Conservation (phyloP, 2,329 filamentous ascomycete species). For the Botrytis elliptica region DNA sequence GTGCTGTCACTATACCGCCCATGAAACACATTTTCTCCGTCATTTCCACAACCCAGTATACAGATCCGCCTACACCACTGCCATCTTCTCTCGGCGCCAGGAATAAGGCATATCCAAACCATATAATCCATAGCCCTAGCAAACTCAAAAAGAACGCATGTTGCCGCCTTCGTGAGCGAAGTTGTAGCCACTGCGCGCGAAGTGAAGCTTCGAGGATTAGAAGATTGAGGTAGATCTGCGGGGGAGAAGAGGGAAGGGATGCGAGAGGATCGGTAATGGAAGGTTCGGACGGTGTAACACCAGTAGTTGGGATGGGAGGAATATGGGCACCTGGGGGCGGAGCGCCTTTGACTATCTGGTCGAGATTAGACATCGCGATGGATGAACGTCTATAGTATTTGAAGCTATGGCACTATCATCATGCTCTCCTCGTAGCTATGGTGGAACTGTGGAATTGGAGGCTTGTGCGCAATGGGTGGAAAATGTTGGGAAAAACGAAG, state of each 20-base stretch:
- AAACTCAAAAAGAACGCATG: slow-evolving; percentile 89
- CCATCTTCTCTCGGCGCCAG: slow-evolving; percentile 96
- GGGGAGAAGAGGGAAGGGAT: slow-evolving; percentile 41
- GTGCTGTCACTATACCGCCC: slow-evolving; percentile 81
- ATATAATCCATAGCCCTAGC: slow-evolving; percentile 74
- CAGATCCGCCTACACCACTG: slow-evolving; percentile 82
- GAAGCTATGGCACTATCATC: slow-evolving; percentile 29
- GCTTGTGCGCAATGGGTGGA: background rate
- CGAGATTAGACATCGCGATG: slow-evolving; percentile 43
- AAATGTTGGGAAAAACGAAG: background rate
- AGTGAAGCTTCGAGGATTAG: slow-evolving; percentile 94
- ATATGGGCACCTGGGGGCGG: slow-evolving; percentile 58
- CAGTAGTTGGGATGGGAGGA: slow-evolving; percentile 40
- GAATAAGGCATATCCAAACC: slow-evolving; percentile 88
- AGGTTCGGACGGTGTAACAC: slow-evolving; percentile 39
- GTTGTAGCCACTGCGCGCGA: slow-evolving; percentile 86
- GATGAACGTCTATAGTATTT: slow-evolving; percentile 19
- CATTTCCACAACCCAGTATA: slow-evolving; percentile 95
- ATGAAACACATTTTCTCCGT: slow-evolving; percentile 88
- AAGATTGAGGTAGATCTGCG: slow-evolving; percentile 87
- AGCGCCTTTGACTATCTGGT: slow-evolving; percentile 90
- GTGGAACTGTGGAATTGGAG: slow-evolving; percentile 3
- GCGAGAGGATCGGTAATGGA: slow-evolving; percentile 38
- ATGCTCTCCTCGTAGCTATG: slow-evolving; percentile 5
- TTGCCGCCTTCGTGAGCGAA: slow-evolving; percentile 82